Evolutionary conservation across 2,329 filamentous ascomycete species (phyloP), one percentile per base, ranked within the genome.

Genomic region (Ciborinia camelliae): DNA sequence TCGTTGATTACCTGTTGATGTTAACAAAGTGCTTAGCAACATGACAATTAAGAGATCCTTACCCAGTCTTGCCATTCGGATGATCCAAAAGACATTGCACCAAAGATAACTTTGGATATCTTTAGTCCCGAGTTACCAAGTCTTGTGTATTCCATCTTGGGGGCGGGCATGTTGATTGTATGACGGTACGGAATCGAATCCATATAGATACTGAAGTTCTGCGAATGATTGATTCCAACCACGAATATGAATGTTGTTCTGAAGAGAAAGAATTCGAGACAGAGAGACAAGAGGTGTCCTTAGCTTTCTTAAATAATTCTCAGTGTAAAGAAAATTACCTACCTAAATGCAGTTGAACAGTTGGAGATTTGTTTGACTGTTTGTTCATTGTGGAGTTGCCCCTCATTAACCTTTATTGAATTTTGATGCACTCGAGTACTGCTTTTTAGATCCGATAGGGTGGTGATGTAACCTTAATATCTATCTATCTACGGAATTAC

Each of bases 81-180:
- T 20, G 70, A 72, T 39, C 82, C 82, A 63, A 79, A 80, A 63
- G 76, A 79, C 82, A 84, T 84, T 48, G 77, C 76, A 0, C 82
- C 83, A n/a, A 84, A 71, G 57, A 84, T 82, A 48, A 83, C 76
- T 66, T 78, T 79, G 14, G 81, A 84, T 59, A 83, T 77, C 67
- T 82, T 82, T 57, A 85, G 79, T 60, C 82, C 82, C 5, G 79
- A 82, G 59, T 75, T 79, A 35, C 83, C 82, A 35, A 84, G 73
- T 26, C 66, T 69, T 20, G 66, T 79, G 41, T 83, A 71, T 62
- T 71, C 67, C 68, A 70, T 70, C 61, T 69, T 71, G 35, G 66
- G 60, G 32, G 48, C 45, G 39, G 65, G 43, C 65, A 65, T 68
- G 10, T 48, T 64, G 35, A 48, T 58, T 54, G 52, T 47, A 32